phyloP scores from a whole-genome alignment of 768 basidiomycete species.

The Naganishia onofrii region DNA sequence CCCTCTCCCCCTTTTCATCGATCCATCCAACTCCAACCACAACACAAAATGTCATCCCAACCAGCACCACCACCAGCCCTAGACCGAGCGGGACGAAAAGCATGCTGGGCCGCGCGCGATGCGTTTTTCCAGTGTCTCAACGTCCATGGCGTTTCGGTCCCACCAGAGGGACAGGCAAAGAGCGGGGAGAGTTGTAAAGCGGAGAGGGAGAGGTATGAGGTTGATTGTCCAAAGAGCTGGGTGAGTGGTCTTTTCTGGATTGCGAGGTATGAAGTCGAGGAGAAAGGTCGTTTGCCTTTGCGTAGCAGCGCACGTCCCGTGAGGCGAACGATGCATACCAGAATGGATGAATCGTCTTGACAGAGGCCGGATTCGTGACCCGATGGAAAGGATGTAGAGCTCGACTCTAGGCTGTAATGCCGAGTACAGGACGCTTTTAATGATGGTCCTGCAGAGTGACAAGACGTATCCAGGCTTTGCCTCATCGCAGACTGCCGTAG shows the following conservation, averaged over 20 bases:
- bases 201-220: conserved; percentile 29
- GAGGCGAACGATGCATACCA: too few relatives aligned
- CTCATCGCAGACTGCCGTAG: background rate
- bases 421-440: too few relatives aligned
- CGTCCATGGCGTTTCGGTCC: conserved; percentile 29
- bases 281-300: too few relatives aligned
- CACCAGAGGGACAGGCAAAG: conserved; percentile 28
- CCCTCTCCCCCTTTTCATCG: background rate
- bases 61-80: conserved; percentile 42
- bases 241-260: conserved; percentile 12
- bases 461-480: background rate
- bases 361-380: too few relatives aligned
- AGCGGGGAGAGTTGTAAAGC: background rate
- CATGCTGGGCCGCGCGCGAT: conserved; percentile 84
- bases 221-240: conserved; percentile 28
- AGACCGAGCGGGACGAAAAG: conserved; percentile 66
- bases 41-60: conserved; percentile 31
- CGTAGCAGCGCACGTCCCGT: too few relatives aligned
- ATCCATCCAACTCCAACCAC: background rate
- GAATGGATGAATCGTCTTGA: too few relatives aligned
- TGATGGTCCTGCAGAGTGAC: too few relatives aligned
- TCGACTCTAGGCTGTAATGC: too few relatives aligned
- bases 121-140: conserved; percentile 83
- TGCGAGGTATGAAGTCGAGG: too few relatives aligned
- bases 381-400: too few relatives aligned